These are phyloP conservation scores for Eucalyptus grandis DNA, from an alignment of 345 rosid genomes.

Conservation along the genomic window DNA sequence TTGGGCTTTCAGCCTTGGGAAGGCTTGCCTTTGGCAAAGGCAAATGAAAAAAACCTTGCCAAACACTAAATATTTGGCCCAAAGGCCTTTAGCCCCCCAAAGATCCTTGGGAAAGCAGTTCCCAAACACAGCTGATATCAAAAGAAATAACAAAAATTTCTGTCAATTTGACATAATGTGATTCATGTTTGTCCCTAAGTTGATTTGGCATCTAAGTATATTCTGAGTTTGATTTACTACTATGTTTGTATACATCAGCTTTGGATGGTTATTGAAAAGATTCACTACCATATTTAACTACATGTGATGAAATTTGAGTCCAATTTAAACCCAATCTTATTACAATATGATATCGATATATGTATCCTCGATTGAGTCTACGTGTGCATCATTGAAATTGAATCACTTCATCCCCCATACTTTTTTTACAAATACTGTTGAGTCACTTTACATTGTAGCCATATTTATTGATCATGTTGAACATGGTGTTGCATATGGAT, in stretches of 20 bases:
- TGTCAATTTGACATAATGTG: not conserved
- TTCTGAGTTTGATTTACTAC: not conserved
- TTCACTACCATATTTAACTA: too few relatives aligned
- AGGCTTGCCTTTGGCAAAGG: too few relatives aligned
- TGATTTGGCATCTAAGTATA: not conserved
- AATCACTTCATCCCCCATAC: not conserved
- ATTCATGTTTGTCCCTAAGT: not conserved
- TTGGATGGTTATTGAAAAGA: not conserved
- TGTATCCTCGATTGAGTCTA: not conserved
- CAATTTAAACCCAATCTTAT: not conserved
- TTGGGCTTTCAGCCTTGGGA: too few relatives aligned
- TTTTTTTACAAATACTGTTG: not conserved
- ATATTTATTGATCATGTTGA: too few relatives aligned
- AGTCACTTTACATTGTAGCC: not conserved
- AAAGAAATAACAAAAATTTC: not conserved
- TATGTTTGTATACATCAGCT: not conserved
- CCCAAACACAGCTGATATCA: too few relatives aligned
- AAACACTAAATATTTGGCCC: too few relatives aligned
- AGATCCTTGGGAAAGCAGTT: too few relatives aligned
- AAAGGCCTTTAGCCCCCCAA: too few relatives aligned
- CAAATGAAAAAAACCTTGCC: too few relatives aligned
- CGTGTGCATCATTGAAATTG: not conserved
- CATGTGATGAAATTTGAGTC: not conserved
- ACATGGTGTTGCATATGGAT: not conserved
- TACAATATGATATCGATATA: not conserved